These are phyloP conservation scores for Alternaria triticina DNA, from an alignment of 2,329 filamentous ascomycete genomes.

Conservation along the genomic window DNA sequence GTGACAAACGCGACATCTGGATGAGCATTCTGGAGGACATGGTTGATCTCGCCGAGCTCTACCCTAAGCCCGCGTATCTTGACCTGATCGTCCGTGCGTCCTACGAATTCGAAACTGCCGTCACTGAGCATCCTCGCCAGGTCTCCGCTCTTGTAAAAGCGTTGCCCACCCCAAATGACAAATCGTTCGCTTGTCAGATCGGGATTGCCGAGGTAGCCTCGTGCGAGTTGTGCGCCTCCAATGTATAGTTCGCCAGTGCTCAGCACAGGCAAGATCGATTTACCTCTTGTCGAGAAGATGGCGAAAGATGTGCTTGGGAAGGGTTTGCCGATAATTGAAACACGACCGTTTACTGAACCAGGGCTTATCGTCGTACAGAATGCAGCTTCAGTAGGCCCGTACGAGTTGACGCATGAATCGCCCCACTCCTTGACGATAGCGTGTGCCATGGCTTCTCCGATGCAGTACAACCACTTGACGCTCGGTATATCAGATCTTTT, in stretches of 20 bases:
- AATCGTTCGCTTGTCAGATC: slow-evolving; percentile 42
- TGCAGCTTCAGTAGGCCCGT: slow-evolving; percentile 53
- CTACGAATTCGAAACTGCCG: slow-evolving; percentile 50
- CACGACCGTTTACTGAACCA: slow-evolving; percentile 34
- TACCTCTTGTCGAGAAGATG: slow-evolving; percentile 40
- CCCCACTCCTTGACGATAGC: slow-evolving; percentile 49
- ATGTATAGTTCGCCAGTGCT: slow-evolving; percentile 55
- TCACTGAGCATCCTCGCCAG: slow-evolving; percentile 47
- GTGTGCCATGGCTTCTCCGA: slow-evolving; percentile 53
- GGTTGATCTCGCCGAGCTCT: slow-evolving; percentile 49
- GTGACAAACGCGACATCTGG: slow-evolving; percentile 28
- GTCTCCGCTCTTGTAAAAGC: slow-evolving; percentile 49
- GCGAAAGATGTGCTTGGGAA: slow-evolving; percentile 51
- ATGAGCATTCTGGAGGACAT: slow-evolving; percentile 34
- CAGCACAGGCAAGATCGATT: slow-evolving; percentile 46
- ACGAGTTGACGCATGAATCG: slow-evolving; percentile 52
- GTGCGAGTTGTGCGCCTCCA: slow-evolving; percentile 54
- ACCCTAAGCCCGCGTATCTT: slow-evolving; percentile 49
- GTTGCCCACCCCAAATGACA: slow-evolving; percentile 34
- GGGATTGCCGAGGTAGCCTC: slow-evolving; percentile 51
- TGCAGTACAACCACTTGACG: slow-evolving; percentile 54
- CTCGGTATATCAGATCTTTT: slow-evolving; percentile 39
- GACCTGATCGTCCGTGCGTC: slow-evolving; percentile 49
- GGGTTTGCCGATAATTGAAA: slow-evolving; percentile 51
- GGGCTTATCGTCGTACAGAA: slow-evolving; percentile 54